These are phyloP conservation scores for Spinacia oleracea DNA, from an alignment of 179 eudicot species.

Conservation along the genomic window DNA sequence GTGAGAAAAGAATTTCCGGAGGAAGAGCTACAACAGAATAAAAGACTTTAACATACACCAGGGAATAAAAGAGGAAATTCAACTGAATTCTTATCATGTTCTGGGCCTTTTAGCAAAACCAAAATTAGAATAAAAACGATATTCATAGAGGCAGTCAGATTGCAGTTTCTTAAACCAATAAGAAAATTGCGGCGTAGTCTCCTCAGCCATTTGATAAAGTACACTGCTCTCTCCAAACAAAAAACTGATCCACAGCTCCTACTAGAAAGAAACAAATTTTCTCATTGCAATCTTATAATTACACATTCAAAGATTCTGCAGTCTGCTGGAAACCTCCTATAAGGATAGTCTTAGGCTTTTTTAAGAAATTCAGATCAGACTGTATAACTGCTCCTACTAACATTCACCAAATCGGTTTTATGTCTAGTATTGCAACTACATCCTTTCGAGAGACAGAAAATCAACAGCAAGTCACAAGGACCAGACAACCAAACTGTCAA, in stretches of 20 bases:
- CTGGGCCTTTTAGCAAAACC: neutral
- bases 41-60: neutral
- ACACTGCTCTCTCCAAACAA: neutral
- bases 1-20: neutral
- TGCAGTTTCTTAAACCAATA: neutral
- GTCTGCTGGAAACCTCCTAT: neutral
- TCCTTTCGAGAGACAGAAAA: neutral
- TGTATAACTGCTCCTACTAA: neutral
- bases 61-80: neutral
- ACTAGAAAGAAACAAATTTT: neutral
- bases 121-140: neutral
- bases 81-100: neutral
- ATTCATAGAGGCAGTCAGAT: neutral
- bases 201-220: neutral
- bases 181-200: neutral
- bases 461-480: neutral
- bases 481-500: conserved; percentile 18
- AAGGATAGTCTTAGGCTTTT: neutral
- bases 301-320: neutral
- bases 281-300: neutral
- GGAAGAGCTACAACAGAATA: neutral
- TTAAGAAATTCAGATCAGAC: neutral
- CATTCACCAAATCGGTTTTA: neutral
- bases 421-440: neutral
- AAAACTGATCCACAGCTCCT: neutral